These are phyloP conservation scores for Chaetomiaceae sp. DNA, from an alignment of 2,329 filamentous ascomycete species.

Conservation along the genomic window DNA sequence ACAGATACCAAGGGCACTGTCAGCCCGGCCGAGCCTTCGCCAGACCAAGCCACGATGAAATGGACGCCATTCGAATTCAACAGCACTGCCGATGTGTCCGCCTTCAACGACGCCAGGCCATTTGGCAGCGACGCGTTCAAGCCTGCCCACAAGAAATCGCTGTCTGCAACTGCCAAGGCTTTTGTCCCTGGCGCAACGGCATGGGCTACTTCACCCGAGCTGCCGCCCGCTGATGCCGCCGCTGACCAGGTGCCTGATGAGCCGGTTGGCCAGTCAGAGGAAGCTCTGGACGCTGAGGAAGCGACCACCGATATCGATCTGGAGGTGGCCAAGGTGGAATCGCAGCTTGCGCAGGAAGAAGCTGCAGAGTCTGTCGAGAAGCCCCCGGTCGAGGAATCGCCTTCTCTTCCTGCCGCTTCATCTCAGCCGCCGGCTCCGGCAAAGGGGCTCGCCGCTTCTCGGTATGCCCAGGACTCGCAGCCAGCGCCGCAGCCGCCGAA, in stretches of 20 bases:
- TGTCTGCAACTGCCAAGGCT: constrained; percentile 67
- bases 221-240: constrained; percentile 21
- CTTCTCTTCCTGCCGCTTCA: constrained; percentile 20
- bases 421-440: constrained; percentile 25
- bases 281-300: neutral
- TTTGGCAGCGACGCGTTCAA: constrained; percentile 43
- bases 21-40: constrained; percentile 50
- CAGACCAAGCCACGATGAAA: constrained; percentile 45
- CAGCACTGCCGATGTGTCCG: constrained; percentile 42
- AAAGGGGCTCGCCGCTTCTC: constrained; percentile 44
- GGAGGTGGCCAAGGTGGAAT: constrained; percentile 9
- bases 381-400: constrained; percentile 18
- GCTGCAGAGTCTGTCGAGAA: constrained; percentile 14
- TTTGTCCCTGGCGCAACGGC: constrained; percentile 51
- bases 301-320: neutral
- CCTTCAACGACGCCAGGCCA: constrained; percentile 50
- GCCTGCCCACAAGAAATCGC: constrained; percentile 49
- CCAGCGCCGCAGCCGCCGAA: constrained; percentile 38
- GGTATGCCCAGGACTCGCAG: constrained; percentile 36
- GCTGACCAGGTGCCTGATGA: constrained; percentile 23
- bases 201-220: constrained; percentile 26
- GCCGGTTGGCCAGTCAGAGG: neutral
- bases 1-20: constrained; percentile 51
- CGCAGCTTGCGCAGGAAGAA: constrained; percentile 11
- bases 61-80: constrained; percentile 61